These are phyloP conservation scores for Cercospora citrullina DNA, from an alignment of 2,329 filamentous ascomycete species.

Conservation along the genomic window DNA sequence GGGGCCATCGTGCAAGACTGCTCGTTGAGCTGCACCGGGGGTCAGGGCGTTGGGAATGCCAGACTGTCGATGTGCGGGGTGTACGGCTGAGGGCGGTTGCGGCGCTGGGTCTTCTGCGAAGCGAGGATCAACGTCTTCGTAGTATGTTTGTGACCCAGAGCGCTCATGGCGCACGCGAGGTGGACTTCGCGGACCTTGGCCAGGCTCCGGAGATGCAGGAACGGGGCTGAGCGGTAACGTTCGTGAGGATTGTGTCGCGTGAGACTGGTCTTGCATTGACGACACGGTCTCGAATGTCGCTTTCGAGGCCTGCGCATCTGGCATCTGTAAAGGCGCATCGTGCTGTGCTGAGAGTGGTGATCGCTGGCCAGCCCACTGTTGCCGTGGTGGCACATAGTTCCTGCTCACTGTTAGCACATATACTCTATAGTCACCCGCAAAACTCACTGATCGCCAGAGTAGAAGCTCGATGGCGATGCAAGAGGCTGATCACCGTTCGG, in stretches of 20 bases:
- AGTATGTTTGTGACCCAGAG: conserved; percentile 62
- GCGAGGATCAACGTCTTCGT: conserved; percentile 89
- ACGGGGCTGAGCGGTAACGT: conserved; percentile 32
- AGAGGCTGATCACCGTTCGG: conserved; percentile 64
- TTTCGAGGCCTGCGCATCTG: conserved; percentile 18
- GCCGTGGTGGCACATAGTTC: conserved; percentile 51
- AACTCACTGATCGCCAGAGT: conserved; percentile 68
- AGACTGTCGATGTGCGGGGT: conserved; percentile 17
- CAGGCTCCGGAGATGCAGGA: conserved; percentile 30
- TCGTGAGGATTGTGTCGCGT: conserved; percentile 24
- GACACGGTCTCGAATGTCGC: conserved; percentile 18
- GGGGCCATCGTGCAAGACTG: conserved; percentile 13
- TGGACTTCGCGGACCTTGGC: conserved; percentile 13
- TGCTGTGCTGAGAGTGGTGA: conserved; percentile 18
- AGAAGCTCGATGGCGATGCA: conserved; percentile 73
- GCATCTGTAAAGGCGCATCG: conserved; percentile 6
- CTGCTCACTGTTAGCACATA: conserved; percentile 31
- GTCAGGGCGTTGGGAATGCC: conserved; percentile 30
- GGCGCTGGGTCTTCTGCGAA: conserved; percentile 60
- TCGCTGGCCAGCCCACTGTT: conserved; percentile 40
- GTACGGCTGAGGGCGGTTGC: not conserved
- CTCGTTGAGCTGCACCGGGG: conserved; percentile 22
- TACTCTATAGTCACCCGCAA: not conserved
- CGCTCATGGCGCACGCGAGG: conserved; percentile 30
- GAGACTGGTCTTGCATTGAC: conserved; percentile 21